Conservation (phyloP, 2,329 filamentous ascomycete genomes). For the Xylariaceae sp. region DNA sequence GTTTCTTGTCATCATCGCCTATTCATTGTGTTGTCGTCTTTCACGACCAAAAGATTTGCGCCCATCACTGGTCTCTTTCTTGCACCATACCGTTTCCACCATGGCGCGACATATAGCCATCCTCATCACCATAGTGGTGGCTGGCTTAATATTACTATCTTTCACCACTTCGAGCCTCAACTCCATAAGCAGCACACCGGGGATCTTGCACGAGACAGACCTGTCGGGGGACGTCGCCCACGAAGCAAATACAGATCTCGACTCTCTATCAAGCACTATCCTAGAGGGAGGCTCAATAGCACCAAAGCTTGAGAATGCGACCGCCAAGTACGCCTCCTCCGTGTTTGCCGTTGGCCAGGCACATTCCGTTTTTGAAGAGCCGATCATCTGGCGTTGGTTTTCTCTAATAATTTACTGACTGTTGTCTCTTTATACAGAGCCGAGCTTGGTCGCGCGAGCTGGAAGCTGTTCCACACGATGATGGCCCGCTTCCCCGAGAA, state of each 20-base stretch:
- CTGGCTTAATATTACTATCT: conserved; percentile 52
- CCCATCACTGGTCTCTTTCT: neutral
- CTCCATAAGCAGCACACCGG: conserved; percentile 19
- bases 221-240: conserved; percentile 16
- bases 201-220: conserved; percentile 18
- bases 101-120: conserved; percentile 54
- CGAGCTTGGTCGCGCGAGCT: conserved; percentile 62
- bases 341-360: neutral
- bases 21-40: neutral
- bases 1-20: neutral
- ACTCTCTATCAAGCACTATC: conserved; percentile 41
- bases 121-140: conserved; percentile 49
- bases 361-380: neutral
- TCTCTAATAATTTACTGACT: conserved; percentile 3
- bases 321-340: conserved; percentile 55
- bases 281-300: conserved; percentile 68
- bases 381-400: conserved; percentile 1
- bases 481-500: conserved; percentile 63
- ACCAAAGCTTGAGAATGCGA: conserved; percentile 76
- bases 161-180: conserved; percentile 49
- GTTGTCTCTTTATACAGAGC: conserved; percentile 36
- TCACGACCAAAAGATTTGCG: neutral
- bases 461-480: conserved; percentile 67
- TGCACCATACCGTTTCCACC: neutral
- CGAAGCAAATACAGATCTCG: conserved; percentile 35